A percentile compares a stretch with the other conserved stretches of the same genome.
phyloP scores from a whole-genome alignment of 352 stramenopile genomes.

The Pythium guiyangense region DNA sequence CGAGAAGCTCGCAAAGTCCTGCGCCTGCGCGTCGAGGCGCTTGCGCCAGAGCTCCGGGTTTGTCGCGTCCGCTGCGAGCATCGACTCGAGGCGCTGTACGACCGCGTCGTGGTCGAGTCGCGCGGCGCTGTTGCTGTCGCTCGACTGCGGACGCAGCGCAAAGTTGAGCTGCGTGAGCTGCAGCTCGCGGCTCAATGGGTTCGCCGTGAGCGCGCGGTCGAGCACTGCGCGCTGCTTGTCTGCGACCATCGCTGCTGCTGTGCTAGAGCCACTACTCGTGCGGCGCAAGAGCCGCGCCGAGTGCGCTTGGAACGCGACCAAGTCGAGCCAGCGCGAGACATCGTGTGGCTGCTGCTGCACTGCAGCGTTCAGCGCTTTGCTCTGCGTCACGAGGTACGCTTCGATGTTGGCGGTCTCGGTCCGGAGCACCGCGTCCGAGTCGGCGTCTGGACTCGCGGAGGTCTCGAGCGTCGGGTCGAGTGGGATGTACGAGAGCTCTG shows the following conservation, averaged over 20 bases:
- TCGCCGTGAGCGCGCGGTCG: conserved; percentile 39
- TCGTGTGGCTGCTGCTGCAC: conserved; percentile 35
- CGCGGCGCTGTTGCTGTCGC: not conserved
- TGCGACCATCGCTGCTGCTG: conserved; percentile 24
- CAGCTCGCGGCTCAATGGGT: conserved; percentile 42
- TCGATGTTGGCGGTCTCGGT: conserved; percentile 67
- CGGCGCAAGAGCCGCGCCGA: conserved; percentile 31
- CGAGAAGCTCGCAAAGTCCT: conserved; percentile 73
- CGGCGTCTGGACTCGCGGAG: not conserved
- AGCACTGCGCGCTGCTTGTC: conserved; percentile 72
- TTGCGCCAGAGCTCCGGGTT: conserved; percentile 56
- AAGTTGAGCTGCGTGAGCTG: conserved; percentile 53
- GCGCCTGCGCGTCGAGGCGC: conserved; percentile 37
- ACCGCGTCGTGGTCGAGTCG: conserved; percentile 24
- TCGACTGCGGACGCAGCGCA: conserved; percentile 11
- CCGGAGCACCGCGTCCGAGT: conserved; percentile 22
- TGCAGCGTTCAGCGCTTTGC: conserved; percentile 41
- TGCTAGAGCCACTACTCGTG: not conserved
- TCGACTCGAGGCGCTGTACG: conserved; percentile 34
- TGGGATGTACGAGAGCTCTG: conserved; percentile 57
- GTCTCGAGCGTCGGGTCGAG: conserved; percentile 43
- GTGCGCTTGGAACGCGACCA: conserved; percentile 75
- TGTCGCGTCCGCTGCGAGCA: conserved; percentile 44
- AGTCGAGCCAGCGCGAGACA: conserved; percentile 55
- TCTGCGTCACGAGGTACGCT: conserved; percentile 48